Base-by-base conservation (phyloP, 1,284 basidiomycete genomes). In the Termitomyces sp. region DNA sequence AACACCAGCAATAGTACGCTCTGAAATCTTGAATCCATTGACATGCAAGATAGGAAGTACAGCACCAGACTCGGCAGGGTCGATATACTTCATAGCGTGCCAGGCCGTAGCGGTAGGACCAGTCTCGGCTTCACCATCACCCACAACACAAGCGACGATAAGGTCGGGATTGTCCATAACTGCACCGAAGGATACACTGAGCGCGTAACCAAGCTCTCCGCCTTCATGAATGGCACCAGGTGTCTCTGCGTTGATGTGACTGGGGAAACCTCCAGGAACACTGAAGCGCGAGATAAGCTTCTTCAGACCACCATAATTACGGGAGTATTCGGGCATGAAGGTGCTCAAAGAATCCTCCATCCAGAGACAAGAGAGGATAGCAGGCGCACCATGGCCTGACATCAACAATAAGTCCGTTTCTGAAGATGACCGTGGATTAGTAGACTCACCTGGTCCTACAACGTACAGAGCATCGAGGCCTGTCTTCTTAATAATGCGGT, bases 211-310 rank as follows among this genome's bases (percentile, higher is more conserved):
- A n/a, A 94, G 80, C 68, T 94, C 92, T 36, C 92, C 86, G 54
- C 93, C 93, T 71, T 96, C 93, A 64, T 95, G 93, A 59, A 95
- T 93, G 3, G 83, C 78, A 6, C 93, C 92, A 19, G 92, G 92
- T 0, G 89, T 92, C 68, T 90, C 82, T 0, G 89, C 86, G 55
- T 88, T 88, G 64, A 89, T 82, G 56, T 86, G 86, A 64, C 83
- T 84, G 1, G 83, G 84, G 61, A 86, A 85, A 26, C 84, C 85
- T 34, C 83, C 81, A 0, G 85, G 86, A 36, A 75, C 77, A 54
- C 83, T 86, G 68, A 88, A 88, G 33, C 72, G 71, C 1, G 80
- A 73, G 59, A 90, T 79, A 56, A 91, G 82, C 54, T 79, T 81
- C 52, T 84, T 73, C 31, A 94, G 75, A 3, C 90, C 90, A 8